Evolutionary conservation across 1,284 basidiomycete genomes (phyloP), one percentile per base, ranked within the genome.

Genomic region (Papiliotrema terrestris): DNA sequence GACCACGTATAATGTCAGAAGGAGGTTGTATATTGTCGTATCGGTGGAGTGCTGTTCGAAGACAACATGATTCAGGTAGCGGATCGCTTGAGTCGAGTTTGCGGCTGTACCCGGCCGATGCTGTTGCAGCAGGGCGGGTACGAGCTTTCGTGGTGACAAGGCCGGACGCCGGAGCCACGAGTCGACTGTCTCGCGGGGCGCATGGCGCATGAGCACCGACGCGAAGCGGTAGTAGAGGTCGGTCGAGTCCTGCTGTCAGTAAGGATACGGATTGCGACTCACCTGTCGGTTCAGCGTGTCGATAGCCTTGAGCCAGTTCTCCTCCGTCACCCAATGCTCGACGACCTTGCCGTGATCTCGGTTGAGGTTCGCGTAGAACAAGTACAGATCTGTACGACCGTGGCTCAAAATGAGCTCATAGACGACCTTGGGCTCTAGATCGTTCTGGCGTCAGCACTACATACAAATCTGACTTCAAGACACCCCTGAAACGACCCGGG

Each of bases 191-290:
- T 90, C 88, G 65, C 88, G 88, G 0, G 96, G 88, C 3, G 84
- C 84, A 67, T 94, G 84, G 8, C 87, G 84, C 79, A 97, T 87
- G 20, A 99, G 84, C 1, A 91, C 85, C 5, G 91, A 82, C 0
- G 91, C 89, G 73, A 93, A 96, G 43, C 87, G 87, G 77, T 98
- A 98, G 76, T 98, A 98, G 11, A 96, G 79, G 51, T 93, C 90
- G n/a, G 91, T 77, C 55, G 86, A 81, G 35, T 83, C 79, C 86
- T 93, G 73, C 17, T 19, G 42, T 52, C 43, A 51, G 43, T 38
- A 17, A 15, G 25, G 14, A 43, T 22, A 35, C 15, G 15, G 9
- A 13, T 37, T 15, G 36, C 25, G 13, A 61, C 79, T 56, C 63
- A 91, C 91, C 82, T 95, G 92, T 49, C 89, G 82, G 65, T 84